These are phyloP conservation scores for Fusarium sp. DNA, from an alignment of 2,329 filamentous ascomycete species.

Conservation along the genomic window DNA sequence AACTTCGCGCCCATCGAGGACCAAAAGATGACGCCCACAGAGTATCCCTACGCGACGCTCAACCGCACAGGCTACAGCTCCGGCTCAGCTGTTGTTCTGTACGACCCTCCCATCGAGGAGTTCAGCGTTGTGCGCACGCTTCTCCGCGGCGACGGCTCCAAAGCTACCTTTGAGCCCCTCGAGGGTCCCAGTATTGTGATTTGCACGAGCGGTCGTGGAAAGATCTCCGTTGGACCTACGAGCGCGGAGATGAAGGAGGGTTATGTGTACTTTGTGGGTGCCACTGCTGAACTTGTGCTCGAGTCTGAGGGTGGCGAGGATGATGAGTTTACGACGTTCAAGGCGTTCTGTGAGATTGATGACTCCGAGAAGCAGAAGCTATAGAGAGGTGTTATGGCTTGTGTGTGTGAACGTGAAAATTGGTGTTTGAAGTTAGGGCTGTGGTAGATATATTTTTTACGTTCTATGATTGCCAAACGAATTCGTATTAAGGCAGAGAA, in stretches of 20 bases:
- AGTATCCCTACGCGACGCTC: conserved; percentile 87
- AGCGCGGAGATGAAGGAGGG: conserved; percentile 79
- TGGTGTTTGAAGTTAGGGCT: not conserved
- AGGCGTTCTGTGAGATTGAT: conserved; percentile 90
- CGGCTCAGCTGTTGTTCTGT: conserved; percentile 77
- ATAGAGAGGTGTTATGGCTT: conserved; percentile 10
- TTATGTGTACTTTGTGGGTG: conserved; percentile 86
- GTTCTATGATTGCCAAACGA: not conserved
- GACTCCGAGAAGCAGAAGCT: conserved; percentile 51
- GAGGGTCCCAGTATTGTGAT: conserved; percentile 93
- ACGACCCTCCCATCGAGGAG: conserved; percentile 96
- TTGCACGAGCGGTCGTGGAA: conserved; percentile 85
- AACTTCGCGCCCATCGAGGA: conserved; percentile 93
- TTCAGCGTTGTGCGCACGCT: conserved; percentile 89
- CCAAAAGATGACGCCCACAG: conserved; percentile 89
- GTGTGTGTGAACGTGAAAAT: conserved; percentile 7
- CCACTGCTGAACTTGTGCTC: conserved; percentile 84
- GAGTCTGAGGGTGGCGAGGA: conserved; percentile 72
- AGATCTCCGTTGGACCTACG: conserved; percentile 86
- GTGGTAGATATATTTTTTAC: conserved; percentile 12
- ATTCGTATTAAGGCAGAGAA: too few species aligned
- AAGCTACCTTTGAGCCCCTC: conserved; percentile 88
- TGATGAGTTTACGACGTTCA: conserved; percentile 87
- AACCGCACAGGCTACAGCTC: conserved; percentile 87
- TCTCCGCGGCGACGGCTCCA: conserved; percentile 77